Evolutionary conservation across 192 early-diverging fungal species (phyloP), one percentile per base, ranked within the genome.

Genomic region (Entomortierella chlamydospora): DNA sequence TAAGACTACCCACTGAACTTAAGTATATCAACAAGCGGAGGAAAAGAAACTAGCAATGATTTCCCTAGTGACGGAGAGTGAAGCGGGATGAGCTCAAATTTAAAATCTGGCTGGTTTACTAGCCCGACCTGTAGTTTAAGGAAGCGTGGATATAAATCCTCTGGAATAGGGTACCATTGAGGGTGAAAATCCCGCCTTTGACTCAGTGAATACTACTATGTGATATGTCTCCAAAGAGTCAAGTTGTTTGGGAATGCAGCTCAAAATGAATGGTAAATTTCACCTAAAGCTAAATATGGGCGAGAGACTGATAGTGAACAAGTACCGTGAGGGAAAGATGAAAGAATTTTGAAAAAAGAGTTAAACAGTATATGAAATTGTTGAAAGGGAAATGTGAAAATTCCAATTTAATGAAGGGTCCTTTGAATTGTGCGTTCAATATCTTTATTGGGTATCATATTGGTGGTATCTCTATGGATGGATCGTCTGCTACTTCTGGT

Each of bases 241-340:
- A 81, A 81, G 89, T 88, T 90, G 88, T 90, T 90, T 90, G 87
- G 87, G 89, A 90, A 85, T 89, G 86, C 87, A 90, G 87, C 85
- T 82, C 83, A 84, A 92, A 92, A 81, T 84, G 89, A 90, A 89
- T 86, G 90, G 87, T 90, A 91, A 89, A 91, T 91, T 86, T 83
- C 89, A 87, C 87, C 90, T 83, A 92, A 91, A 79, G 89, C 90
- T 93, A 91, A 93, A 92, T 93, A 93, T 85, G 81, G 87, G 86
- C 86, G 86, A 91, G 91, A 92, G 90, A 91, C 91, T 88, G 89
- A 93, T 93, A 93, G 89, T 89, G 85, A 93, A 93, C 91, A 92
- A 93, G 90, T 92, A 93, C 91, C 87, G 88, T 91, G 90, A 93
- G 87, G 89, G 91, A 93, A 92, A 92, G 91, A 90, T 92, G 90